Evolutionary conservation across 805 yeast species (phyloP), one percentile per base, ranked within the genome.

Genomic region (Starmerella kuoi): DNA sequence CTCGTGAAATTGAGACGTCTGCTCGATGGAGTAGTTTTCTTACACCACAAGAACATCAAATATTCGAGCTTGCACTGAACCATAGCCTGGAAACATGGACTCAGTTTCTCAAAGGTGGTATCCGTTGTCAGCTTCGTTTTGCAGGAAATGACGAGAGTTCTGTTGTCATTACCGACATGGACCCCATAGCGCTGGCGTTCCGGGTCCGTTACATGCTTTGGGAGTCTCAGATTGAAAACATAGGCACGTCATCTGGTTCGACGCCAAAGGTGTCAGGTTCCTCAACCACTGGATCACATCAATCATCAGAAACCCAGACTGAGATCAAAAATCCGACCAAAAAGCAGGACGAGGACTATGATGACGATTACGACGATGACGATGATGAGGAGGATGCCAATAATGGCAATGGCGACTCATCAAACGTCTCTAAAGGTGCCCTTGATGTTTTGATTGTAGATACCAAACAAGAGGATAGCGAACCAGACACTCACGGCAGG

Each of bases 301-400:
- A 7, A 11, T 11, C 30, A 1, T 18, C 41, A 9, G 12, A 14
- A 11, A 25, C 12, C 28, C 28, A 31, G 14, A 23, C 20, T 7
- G 19, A 20, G 23, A 18, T 3, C 28, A 9, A 5, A 19, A 12
- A 23, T 25, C 5, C 21, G 17, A 17, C 21, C 5, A 8, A 4
- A 15, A 15, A 24, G 19, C 11, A 4, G 31, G 3, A 20, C 19
- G 20, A 32, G 17, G 44, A 46, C 39, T 5, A 64, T 18, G 63
- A 57, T 28, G 67, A 59, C 5, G 66, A 61, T 11, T 65, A 62
- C 25, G 61, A 63, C 17, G 60, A 62, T 36, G 63, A 64, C 32
- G 64, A 65, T 24, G 62, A 63, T 17, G 69, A 65, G n/a, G 62
- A 57, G 22, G 69, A 60, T 7, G 66, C 61, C 11, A 65, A 61